A percentile compares a stretch with the other conserved stretches of the same genome.
Conservation (phyloP, 257 asterid species). For the Gentiana straminea region DNA sequence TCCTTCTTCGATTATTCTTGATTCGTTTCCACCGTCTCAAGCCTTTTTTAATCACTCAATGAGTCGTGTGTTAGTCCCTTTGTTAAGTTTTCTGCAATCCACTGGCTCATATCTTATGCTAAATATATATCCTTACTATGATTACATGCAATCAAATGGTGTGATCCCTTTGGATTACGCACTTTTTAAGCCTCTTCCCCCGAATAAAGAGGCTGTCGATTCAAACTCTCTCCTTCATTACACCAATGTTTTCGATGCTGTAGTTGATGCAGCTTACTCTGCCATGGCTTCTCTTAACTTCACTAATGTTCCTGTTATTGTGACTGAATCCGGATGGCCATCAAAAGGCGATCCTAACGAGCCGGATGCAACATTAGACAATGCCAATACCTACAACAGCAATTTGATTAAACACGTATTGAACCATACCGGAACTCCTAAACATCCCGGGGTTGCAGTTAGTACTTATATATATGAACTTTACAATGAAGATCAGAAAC, state of each 20-base stretch:
- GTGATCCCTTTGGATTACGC: constrained; percentile 82
- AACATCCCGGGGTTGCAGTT: constrained; percentile 59
- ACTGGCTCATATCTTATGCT: constrained; percentile 64
- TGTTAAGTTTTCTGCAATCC: constrained; percentile 58
- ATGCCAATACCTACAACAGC: constrained; percentile 83
- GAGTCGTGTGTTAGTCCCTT: constrained; percentile 46
- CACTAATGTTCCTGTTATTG: constrained; percentile 72
- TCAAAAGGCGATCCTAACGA: constrained; percentile 69
- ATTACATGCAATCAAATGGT: constrained; percentile 56
- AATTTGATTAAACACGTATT: constrained; percentile 59
- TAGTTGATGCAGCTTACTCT: constrained; percentile 82
- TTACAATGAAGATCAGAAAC: constrained; percentile 60
- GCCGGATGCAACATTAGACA: constrained; percentile 71
- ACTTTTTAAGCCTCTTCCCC: constrained; percentile 59
- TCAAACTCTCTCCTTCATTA: constrained; percentile 81
- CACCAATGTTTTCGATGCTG: constrained; percentile 73
- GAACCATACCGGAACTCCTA: constrained; percentile 77
- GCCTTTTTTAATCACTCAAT: constrained; percentile 64
- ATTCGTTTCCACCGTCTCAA: constrained; percentile 71
- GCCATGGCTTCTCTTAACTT: constrained; percentile 70
- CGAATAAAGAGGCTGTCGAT: constrained; percentile 83
- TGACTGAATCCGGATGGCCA: constrained; percentile 92
- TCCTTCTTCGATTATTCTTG: constrained; percentile 60
- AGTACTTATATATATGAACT: constrained; percentile 78
- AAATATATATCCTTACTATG: constrained; percentile 65